Percentiles rank a stretch among this genome's conserved stretches.
These are phyloP conservation scores for Nakaseomyces bracarensis DNA, from an alignment of 1,139 yeast genomes.

Conservation along the genomic window DNA sequence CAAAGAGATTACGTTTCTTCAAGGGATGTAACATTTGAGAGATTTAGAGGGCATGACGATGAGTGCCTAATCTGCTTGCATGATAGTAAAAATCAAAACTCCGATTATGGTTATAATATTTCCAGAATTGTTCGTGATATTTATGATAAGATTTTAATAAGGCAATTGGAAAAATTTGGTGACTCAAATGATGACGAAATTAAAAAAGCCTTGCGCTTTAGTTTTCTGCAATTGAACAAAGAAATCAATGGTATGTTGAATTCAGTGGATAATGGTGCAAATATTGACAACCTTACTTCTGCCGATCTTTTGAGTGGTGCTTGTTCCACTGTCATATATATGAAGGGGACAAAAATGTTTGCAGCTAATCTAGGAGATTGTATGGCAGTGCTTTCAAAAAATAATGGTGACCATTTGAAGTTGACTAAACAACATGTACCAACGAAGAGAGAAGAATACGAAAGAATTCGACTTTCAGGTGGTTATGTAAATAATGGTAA, in stretches of 20 bases:
- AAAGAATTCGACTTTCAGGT: constrained; percentile 81
- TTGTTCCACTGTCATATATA: constrained; percentile 71
- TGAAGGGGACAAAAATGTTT: constrained; percentile 61
- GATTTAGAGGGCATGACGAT: constrained; percentile 74
- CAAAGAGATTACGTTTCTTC: constrained; percentile 56
- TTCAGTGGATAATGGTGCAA: constrained; percentile 29
- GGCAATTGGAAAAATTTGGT: constrained; percentile 57
- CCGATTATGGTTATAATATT: constrained; percentile 56
- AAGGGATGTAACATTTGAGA: constrained; percentile 80
- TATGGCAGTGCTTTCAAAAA: constrained; percentile 68
- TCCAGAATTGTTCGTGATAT: constrained; percentile 69
- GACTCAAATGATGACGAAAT: constrained; percentile 40
- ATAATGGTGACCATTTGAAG: constrained; percentile 69
- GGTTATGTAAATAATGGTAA: constrained; percentile 86
- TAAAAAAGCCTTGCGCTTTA: constrained; percentile 64
- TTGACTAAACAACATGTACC: constrained; percentile 82
- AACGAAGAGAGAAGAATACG: constrained; percentile 69
- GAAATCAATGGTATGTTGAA: constrained; percentile 53
- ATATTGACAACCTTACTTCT: constrained; percentile 37
- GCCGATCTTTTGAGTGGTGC: constrained; percentile 82
- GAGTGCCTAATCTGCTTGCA: constrained; percentile 70
- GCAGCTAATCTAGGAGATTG: constrained; percentile 91
- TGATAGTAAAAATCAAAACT: constrained; percentile 69
- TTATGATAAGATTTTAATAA: constrained; percentile 64
- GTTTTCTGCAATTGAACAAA: constrained; percentile 72